Evolutionary conservation across 2,329 filamentous ascomycete genomes (phyloP).

Genomic region (Pleomassaria siparia): DNA sequence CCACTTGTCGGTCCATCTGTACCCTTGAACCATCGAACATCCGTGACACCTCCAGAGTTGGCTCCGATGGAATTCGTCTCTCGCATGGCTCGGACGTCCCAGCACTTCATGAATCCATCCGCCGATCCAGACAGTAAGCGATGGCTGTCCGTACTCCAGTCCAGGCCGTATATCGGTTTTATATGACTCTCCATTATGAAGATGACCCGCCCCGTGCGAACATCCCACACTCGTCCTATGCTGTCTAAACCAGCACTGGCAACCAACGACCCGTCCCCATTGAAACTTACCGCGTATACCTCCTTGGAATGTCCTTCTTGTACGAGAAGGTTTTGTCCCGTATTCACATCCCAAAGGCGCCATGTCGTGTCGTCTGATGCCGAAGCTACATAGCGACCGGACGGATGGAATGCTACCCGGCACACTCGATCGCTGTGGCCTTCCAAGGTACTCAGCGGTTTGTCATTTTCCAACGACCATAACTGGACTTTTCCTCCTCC

Average conservation of each 20-base stretch:
- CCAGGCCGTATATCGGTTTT: slow-evolving; percentile 87
- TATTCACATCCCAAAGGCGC: slow-evolving; percentile 93
- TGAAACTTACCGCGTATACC: slow-evolving; percentile 88
- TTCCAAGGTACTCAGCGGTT: slow-evolving; percentile 76
- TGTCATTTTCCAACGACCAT: slow-evolving; percentile 87
- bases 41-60: slow-evolving; percentile 87
- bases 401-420: slow-evolving; percentile 91
- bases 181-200: slow-evolving; percentile 96
- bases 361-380: slow-evolving; percentile 96
- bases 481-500: slow-evolving; percentile 85
- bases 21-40: slow-evolving; percentile 92
- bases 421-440: slow-evolving; percentile 88
- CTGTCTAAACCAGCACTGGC: slow-evolving; percentile 93
- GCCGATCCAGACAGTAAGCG: slow-evolving; percentile 90
- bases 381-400: slow-evolving; percentile 83
- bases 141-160: slow-evolving; percentile 90
- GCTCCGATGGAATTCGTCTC: slow-evolving; percentile 84
- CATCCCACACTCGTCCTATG: slow-evolving; percentile 92
- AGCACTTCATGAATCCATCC: slow-evolving; percentile 96
- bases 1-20: slow-evolving; percentile 71
- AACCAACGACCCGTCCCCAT: slow-evolving; percentile 83
- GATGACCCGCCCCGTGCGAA: slow-evolving; percentile 87
- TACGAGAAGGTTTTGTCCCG: slow-evolving; percentile 76
- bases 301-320: slow-evolving; percentile 96
- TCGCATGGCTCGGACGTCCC: slow-evolving; percentile 90